Evolutionary conservation across 208 protist species (phyloP), one percentile per base, ranked within the genome.

Genomic region (Trypanosoma vivax): DNA sequence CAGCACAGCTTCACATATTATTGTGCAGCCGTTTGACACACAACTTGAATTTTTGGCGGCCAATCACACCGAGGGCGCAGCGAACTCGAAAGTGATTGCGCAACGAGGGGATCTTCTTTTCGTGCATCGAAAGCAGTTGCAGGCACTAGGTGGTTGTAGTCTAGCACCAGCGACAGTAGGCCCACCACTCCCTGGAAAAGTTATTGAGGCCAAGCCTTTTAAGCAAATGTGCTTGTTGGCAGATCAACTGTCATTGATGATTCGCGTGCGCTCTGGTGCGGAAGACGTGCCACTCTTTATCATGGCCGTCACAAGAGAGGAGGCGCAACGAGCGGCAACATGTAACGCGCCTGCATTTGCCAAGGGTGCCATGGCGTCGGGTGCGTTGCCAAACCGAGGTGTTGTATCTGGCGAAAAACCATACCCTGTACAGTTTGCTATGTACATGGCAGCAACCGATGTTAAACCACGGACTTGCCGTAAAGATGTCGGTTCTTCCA

Each of bases 141-240:
- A 9, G 28, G 38, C 4, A 19, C 24, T 27, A 13, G 16, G 27
- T 29, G 40, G 23, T 47, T 9, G 21, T 25, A 3, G 3, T 16
- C 5, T n/a, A 10, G 31, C 4, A 25, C 5, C 28, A 19, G 11
- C 3, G 23, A 29, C 31, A 23, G 31, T 37, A 25, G 4, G 4
- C 3, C 18, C 59, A 14, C 29, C 28, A 11, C 65, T 88, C 5
- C 79, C 79, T 3, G 56, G 67, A 5, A 88, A 88, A 58, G 48
- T 69, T 5, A 51, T 82, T 38, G 80, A 88, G 11, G 50, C 74
- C 39, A 82, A 79, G 60, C 73, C 80, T 13, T 56, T 88, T 34
- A 77, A 82, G 49, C 50, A 53, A 9, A 59, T 65, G 0, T 61
- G 70, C 33, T 56, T 50, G 47, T 50, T 88, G 24, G 76, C 80